phyloP scores from a whole-genome alignment of 192 early-diverging fungal species.

The Entophlyctis helioformis region DNA sequence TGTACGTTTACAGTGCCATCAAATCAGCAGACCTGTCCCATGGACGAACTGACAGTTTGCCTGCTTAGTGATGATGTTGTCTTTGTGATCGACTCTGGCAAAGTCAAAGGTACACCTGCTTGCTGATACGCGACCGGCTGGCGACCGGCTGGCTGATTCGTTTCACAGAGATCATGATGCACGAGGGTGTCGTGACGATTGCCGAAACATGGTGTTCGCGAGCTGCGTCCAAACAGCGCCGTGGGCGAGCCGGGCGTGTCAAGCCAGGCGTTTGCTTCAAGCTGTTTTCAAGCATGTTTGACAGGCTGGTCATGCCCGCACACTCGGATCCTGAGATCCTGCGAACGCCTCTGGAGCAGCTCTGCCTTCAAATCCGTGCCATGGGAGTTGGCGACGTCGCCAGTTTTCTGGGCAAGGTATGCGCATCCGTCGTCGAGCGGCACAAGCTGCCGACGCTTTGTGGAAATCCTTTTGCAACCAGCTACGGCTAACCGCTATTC shows the following conservation, averaged over 20 bases:
- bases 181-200: conserved; percentile 21
- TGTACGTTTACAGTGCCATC: conserved; percentile 3
- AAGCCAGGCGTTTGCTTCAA: conserved; percentile 61
- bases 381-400: conserved; percentile 17
- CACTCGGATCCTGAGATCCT: conserved; percentile 71
- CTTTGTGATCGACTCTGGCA: conserved; percentile 65
- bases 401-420: conserved; percentile 23
- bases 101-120: conserved; percentile 45
- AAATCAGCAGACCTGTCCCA: too few species aligned
- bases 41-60: too few species aligned
- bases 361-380: conserved; percentile 57
- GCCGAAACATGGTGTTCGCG: conserved; percentile 54
- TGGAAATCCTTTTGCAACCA: too few species aligned
- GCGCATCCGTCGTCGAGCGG: background rate
- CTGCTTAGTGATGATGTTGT: conserved; percentile 53
- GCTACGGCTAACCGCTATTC: too few species aligned
- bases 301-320: conserved; percentile 18
- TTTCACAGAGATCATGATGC: conserved; percentile 25
- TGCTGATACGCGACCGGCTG: background rate
- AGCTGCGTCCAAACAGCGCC: conserved; percentile 56
- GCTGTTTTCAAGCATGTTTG: conserved; percentile 20
- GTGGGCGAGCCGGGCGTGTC: conserved; percentile 79
- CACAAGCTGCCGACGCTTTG: too few species aligned
- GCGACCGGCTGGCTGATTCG: too few species aligned
- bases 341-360: conserved; percentile 71